Conservation (phyloP, 345 rosid genomes). For the Theobroma cacao region DNA sequence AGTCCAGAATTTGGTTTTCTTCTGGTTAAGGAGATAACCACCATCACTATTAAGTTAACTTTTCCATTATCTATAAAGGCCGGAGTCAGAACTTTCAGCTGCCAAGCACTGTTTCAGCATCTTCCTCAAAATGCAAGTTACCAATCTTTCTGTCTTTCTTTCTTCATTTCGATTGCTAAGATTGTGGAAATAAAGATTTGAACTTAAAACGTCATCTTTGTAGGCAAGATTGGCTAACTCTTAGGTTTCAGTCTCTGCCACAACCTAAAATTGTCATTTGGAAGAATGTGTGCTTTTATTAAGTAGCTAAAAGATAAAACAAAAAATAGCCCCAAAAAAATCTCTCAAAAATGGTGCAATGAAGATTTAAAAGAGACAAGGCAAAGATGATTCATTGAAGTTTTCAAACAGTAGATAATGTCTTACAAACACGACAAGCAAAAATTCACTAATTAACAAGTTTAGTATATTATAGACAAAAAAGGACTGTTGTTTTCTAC, state of each 20-base stretch:
- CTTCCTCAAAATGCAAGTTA: neutral
- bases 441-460: neutral
- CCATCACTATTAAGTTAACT: neutral
- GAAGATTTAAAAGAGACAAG: neutral
- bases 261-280: too few relatives aligned
- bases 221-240: too few relatives aligned
- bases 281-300: neutral
- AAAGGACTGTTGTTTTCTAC: neutral
- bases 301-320: neutral
- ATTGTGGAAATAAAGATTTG: neutral
- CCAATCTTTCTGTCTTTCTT: neutral
- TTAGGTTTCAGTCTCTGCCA: neutral
- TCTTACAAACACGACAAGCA: neutral
- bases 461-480: neutral
- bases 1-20: neutral
- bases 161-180: neutral
- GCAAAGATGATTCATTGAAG: neutral
- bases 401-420: neutral
- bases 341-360: neutral
- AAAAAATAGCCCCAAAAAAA: neutral
- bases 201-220: too few relatives aligned
- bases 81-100: neutral
- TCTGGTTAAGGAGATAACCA: neutral
- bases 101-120: neutral
- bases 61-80: neutral